Percentiles rank a stretch among this genome's conserved stretches.
Evolutionary conservation across 1,284 basidiomycete species (phyloP).

Genomic region (Pholiota adiposa): DNA sequence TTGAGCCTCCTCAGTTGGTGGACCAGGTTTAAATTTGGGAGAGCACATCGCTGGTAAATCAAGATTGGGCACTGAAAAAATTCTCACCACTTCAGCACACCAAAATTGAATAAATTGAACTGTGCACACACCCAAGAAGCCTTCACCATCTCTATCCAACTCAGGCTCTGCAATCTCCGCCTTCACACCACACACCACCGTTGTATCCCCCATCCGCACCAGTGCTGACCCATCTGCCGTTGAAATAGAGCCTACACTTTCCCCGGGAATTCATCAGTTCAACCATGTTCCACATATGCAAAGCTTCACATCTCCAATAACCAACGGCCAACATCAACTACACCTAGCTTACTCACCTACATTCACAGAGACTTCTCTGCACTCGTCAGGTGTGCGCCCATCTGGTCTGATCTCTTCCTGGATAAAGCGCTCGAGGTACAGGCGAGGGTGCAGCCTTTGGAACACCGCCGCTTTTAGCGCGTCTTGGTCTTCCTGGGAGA

Average conservation of each 20-base stretch:
- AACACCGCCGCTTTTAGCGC: constrained; percentile 71
- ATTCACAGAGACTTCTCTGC: constrained; percentile 74
- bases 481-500: constrained; percentile 34
- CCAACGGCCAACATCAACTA: not conserved
- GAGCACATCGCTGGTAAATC: constrained; percentile 94
- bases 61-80: constrained; percentile 61
- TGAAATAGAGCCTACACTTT: constrained; percentile 73
- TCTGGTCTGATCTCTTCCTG: constrained; percentile 76
- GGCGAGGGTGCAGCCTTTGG: constrained; percentile 80
- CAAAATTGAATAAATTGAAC: not conserved
- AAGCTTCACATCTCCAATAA: no score
- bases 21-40: constrained; percentile 92
- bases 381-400: constrained; percentile 64
- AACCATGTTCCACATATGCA: no score
- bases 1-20: constrained; percentile 91
- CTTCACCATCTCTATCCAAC: constrained; percentile 71
- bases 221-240: constrained; percentile 91
- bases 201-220: constrained; percentile 88
- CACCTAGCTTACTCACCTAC: constrained; percentile 60
- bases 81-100: not conserved
- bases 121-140: constrained; percentile 74
- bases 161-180: constrained; percentile 93
- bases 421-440: constrained; percentile 82
- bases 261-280: not conserved
- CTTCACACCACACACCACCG: constrained; percentile 91